Conservation (phyloP, 2,329 filamentous ascomycete species). For the Monascus ruber region DNA sequence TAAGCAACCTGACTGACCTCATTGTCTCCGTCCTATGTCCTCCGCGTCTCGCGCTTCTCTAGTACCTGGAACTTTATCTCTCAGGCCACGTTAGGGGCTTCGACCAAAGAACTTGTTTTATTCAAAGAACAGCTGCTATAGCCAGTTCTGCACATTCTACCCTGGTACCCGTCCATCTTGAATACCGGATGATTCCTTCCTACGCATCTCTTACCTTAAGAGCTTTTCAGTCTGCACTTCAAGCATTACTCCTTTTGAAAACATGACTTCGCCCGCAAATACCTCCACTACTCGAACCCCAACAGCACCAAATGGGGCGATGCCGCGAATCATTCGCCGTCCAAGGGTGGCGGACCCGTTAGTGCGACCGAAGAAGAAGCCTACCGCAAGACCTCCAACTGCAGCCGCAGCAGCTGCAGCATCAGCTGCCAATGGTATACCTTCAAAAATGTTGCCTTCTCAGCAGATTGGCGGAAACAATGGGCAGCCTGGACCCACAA, state of each 20-base stretch:
- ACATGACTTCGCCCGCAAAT: conserved; percentile 30
- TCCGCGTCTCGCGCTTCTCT: too few species aligned
- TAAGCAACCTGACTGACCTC: too few species aligned
- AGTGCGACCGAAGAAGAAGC: conserved; percentile 47
- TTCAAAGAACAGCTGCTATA: too few species aligned
- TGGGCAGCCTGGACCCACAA: conserved; percentile 7
- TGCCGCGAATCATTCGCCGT: conserved; percentile 35
- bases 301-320: conserved; percentile 36
- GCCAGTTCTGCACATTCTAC: too few species aligned
- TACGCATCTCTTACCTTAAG: too few species aligned
- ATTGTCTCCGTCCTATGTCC: too few species aligned
- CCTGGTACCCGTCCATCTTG: too few species aligned
- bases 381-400: conserved; percentile 13
- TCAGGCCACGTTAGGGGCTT: too few species aligned
- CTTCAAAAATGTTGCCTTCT: conserved; percentile 14
- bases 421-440: conserved; percentile 10
- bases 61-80: too few species aligned
- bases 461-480: conserved; percentile 9
- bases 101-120: too few species aligned
- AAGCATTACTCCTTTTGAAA: conserved; percentile 1
- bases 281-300: conserved; percentile 37
- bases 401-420: conserved; percentile 6
- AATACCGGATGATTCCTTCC: too few species aligned
- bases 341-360: conserved; percentile 50
- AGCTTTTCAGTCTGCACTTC: background rate